A percentile compares a stretch with the other conserved stretches of the same genome.
phyloP scores from a whole-genome alignment of 345 rosid species.

The Populus pruinosa region DNA sequence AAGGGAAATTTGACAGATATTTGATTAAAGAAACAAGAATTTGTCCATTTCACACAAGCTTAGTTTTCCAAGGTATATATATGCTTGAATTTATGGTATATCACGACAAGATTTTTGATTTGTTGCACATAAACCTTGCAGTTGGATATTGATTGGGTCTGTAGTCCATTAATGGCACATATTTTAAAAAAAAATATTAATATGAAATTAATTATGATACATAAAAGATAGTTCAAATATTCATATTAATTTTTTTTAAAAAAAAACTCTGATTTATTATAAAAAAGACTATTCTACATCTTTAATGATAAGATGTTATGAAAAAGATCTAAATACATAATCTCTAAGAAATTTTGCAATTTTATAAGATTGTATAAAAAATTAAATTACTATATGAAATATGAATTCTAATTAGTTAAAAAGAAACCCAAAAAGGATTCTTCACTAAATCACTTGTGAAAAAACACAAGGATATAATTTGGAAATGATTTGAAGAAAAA shows the following conservation, averaged over 20 bases:
- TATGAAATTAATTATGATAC: too few relatives aligned
- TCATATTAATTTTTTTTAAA: too few relatives aligned
- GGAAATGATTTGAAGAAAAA: background rate
- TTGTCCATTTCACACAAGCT: background rate
- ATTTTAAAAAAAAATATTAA: too few relatives aligned
- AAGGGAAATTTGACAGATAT: background rate
- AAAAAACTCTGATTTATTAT: too few relatives aligned
- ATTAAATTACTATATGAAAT: background rate
- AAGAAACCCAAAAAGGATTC: background rate
- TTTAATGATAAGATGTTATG: background rate
- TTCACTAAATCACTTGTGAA: background rate
- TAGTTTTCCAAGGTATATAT: background rate
- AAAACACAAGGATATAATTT: too few relatives aligned
- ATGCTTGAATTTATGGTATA: background rate
- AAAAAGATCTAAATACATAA: background rate
- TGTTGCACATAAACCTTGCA: background rate
- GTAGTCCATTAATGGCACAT: background rate
- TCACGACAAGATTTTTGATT: background rate
- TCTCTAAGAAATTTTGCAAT: background rate
- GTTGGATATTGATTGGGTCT: background rate
- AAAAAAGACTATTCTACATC: background rate
- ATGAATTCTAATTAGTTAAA: background rate
- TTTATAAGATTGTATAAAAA: background rate
- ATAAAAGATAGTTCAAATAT: too few relatives aligned
- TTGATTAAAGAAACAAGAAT: background rate